Percentiles rank a stretch among this genome's conserved stretches.
phyloP scores from a whole-genome alignment of 139 green algal genomes.

The Tetradesmus lagerheimii region DNA sequence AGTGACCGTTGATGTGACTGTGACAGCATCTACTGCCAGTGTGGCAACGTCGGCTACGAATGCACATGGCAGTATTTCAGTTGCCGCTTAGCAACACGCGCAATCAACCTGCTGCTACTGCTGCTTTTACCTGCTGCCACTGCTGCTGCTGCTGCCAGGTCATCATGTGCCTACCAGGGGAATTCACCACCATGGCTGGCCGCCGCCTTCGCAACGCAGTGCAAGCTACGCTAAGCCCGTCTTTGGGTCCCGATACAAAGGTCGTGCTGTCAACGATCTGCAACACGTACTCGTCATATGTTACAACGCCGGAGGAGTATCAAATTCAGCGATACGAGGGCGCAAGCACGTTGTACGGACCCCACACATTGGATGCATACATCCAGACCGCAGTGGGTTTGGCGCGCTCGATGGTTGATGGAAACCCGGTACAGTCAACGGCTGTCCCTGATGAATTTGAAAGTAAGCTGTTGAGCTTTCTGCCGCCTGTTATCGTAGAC shows the following conservation, averaged over 20 bases:
- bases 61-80: too few relatives aligned
- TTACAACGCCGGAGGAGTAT: conserved; percentile 92
- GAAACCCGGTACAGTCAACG: conserved; percentile 28
- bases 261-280: conserved; percentile 83
- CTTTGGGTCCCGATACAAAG: conserved; percentile 23
- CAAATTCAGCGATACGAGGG: conserved; percentile 89
- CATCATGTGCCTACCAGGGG: conserved; percentile 76
- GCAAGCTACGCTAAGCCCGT: conserved; percentile 42
- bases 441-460: neutral
- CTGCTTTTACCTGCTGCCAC: neutral
- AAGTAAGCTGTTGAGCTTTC: conserved; percentile 69
- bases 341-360: conserved; percentile 87
- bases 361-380: conserved; percentile 89
- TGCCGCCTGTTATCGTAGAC: conserved; percentile 84
- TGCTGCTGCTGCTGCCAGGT: conserved; percentile 42
- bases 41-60: too few relatives aligned
- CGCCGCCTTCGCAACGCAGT: conserved; percentile 73
- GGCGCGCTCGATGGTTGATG: conserved; percentile 71
- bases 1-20: too few relatives aligned
- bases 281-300: conserved; percentile 87
- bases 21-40: too few relatives aligned
- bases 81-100: too few relatives aligned
- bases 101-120: neutral
- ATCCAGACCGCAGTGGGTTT: conserved; percentile 77
- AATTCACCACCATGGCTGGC: conserved; percentile 91